A percentile compares a stretch with the other conserved stretches of the same genome.
phyloP scores from a whole-genome alignment of 2,329 filamentous ascomycete species.

The Phialophora verrucosa region DNA sequence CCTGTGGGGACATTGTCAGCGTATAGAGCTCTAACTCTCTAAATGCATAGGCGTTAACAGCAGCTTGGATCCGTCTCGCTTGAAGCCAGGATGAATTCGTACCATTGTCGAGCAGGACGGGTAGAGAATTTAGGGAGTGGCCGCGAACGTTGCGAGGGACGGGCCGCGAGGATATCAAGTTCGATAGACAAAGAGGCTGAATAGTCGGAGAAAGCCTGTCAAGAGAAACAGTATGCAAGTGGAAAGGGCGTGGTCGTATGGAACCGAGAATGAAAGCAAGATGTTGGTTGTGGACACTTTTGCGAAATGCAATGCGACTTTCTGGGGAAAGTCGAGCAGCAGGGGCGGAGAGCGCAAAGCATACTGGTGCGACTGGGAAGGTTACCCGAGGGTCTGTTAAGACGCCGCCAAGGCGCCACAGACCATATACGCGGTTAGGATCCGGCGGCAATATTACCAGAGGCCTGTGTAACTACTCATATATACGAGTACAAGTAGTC shows the following conservation, averaged over 20 bases:
- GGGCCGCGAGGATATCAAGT: neutral
- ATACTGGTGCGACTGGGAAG: too few relatives aligned
- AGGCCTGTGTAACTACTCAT: too few relatives aligned
- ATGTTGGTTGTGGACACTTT: conserved; percentile 28
- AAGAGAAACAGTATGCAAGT: conserved; percentile 6
- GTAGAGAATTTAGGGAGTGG: neutral
- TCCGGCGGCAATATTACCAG: too few relatives aligned
- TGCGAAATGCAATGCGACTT: conserved; percentile 22
- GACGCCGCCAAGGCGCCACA: too few relatives aligned
- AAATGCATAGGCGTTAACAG: neutral
- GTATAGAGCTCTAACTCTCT: neutral
- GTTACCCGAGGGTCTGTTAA: too few relatives aligned
- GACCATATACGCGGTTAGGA: too few relatives aligned
- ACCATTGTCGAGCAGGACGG: conserved; percentile 14
- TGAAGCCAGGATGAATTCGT: neutral
- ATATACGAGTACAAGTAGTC: too few relatives aligned
- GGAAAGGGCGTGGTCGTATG: neutral
- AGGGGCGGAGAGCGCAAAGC: neutral
- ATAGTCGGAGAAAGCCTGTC: neutral
- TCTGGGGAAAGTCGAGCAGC: conserved; percentile 27
- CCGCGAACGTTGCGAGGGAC: too few relatives aligned
- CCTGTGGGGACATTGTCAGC: conserved; percentile 15
- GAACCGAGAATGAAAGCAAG: neutral
- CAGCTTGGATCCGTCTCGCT: neutral
- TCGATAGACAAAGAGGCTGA: neutral